phyloP scores from a whole-genome alignment of 192 early-diverging fungal genomes.

The Backusella tarrabulga region DNA sequence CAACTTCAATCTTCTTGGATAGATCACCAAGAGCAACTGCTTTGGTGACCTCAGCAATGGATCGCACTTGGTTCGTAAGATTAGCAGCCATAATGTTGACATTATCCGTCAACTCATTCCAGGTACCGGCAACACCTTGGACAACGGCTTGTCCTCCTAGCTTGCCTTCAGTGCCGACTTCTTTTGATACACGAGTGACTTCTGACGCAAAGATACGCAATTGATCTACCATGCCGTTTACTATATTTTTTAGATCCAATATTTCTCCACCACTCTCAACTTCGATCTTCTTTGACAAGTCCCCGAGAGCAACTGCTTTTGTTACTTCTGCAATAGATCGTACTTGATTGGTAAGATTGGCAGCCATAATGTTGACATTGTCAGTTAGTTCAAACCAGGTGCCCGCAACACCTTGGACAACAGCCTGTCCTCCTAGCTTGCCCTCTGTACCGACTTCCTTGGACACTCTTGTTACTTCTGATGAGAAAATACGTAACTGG shows the following conservation, averaged over 20 bases:
- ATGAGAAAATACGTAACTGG: conserved; percentile 59
- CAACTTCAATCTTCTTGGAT: conserved; percentile 50
- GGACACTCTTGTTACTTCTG: conserved; percentile 62
- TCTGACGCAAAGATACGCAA: conserved; percentile 52
- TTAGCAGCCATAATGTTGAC: conserved; percentile 62
- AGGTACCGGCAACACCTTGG: conserved; percentile 47
- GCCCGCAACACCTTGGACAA: conserved; percentile 62
- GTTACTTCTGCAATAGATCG: conserved; percentile 65
- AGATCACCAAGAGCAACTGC: conserved; percentile 55
- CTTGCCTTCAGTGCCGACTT: conserved; percentile 64
- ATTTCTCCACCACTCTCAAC: conserved; percentile 68
- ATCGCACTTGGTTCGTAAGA: conserved; percentile 50
- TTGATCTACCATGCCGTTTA: conserved; percentile 68
- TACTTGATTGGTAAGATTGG: conserved; percentile 38
- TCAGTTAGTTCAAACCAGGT: conserved; percentile 57
- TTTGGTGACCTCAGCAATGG: conserved; percentile 50
- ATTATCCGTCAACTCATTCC: conserved; percentile 57
- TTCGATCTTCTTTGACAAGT: conserved; percentile 63
- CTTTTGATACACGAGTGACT: conserved; percentile 63
- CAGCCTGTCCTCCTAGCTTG: conserved; percentile 68
- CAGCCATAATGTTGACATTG: conserved; percentile 60
- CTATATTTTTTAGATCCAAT: conserved; percentile 61
- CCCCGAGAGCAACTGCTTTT: conserved; percentile 62
- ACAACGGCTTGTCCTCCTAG: conserved; percentile 62
- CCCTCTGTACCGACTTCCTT: conserved; percentile 63